A percentile compares a stretch with the other conserved stretches of the same genome.
These are phyloP conservation scores for Saccharomyces hybrid DNA, from an alignment of 1,139 yeast genomes.

Conservation along the genomic window DNA sequence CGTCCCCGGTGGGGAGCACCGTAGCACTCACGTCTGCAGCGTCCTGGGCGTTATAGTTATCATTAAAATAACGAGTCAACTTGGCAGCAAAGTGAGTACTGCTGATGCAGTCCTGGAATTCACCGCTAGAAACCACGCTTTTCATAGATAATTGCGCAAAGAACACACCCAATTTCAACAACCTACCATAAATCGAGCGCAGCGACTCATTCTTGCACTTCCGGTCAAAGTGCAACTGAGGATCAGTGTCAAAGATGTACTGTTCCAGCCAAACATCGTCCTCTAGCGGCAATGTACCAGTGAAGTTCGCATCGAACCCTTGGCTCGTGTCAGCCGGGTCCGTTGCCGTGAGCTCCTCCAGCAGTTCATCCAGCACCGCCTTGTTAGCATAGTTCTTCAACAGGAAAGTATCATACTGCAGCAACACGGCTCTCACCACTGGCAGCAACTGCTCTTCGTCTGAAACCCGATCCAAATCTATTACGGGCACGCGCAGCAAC, in stretches of 20 bases:
- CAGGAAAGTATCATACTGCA: constrained; percentile 22
- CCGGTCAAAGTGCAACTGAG: constrained; percentile 11
- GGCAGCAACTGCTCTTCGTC: constrained; percentile 21
- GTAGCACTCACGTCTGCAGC: constrained; percentile 2
- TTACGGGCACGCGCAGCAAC: constrained; percentile 12
- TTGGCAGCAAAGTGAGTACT: constrained; percentile 11
- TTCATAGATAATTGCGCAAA: constrained; percentile 19
- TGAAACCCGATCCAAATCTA: constrained; percentile 22
- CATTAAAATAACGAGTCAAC: constrained; percentile 17
- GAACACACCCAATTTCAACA: constrained; percentile 20
- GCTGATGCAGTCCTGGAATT: constrained; percentile 3
- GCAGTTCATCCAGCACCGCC: constrained; percentile 12
- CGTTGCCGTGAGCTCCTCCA: constrained; percentile 5
- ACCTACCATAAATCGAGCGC: constrained; percentile 12
- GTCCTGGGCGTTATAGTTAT: constrained; percentile 4
- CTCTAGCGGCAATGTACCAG: constrained; percentile 17
- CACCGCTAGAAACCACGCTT: constrained; percentile 9
- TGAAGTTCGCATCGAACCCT: constrained; percentile 27
- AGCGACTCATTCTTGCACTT: constrained; percentile 12
- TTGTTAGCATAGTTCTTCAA: constrained; percentile 28
- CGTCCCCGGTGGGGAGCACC: constrained; percentile 14
- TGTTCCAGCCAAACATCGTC: constrained; percentile 22
- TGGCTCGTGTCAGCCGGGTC: constrained; percentile 12
- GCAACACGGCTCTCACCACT: constrained; percentile 18
- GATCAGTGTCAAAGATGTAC: constrained; percentile 21